Evolutionary conservation across 2,329 filamentous ascomycete species (phyloP).

Genomic region (Cryphonectria nitschkei): DNA sequence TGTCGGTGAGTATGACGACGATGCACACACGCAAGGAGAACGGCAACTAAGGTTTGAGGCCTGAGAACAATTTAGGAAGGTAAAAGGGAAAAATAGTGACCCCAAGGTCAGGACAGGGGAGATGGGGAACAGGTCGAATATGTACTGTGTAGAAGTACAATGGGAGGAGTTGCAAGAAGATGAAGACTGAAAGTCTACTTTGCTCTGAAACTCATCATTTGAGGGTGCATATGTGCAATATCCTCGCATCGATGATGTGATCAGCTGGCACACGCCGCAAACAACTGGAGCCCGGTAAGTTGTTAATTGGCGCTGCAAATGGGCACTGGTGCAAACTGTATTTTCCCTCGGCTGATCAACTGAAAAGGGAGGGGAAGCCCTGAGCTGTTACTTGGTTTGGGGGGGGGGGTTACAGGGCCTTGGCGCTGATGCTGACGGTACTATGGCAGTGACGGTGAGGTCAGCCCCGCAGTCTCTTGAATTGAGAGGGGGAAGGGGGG

Average conservation of each 20-base stretch:
- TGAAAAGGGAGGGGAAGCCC: neutral
- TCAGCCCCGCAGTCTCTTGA: neutral
- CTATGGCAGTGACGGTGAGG: neutral
- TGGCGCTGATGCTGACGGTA: neutral
- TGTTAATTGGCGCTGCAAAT: neutral
- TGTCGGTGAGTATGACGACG: neutral
- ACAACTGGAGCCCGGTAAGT: no score
- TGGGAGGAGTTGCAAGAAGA: neutral
- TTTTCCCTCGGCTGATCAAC: slow-evolving; percentile 1
- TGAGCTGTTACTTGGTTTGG: neutral
- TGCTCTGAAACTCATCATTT: slow-evolving; percentile 6
- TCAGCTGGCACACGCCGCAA: neutral
- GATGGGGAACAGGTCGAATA: slow-evolving; percentile 10
- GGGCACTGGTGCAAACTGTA: neutral
- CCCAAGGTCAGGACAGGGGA: slow-evolving; percentile 8
- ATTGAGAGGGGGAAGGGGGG: neutral
- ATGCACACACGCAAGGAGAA: neutral
- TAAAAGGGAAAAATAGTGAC: neutral
- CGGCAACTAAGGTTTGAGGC: neutral
- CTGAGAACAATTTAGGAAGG: slow-evolving; percentile 20
- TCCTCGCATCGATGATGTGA: slow-evolving; percentile 11
- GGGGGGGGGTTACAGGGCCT: neutral
- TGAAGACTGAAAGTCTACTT: neutral
- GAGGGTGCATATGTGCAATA: slow-evolving; percentile 6
- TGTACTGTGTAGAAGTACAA: slow-evolving; percentile 1